Evolutionary conservation across 306 rosid species (phyloP).

Genomic region (Pyrus bretschneideri): DNA sequence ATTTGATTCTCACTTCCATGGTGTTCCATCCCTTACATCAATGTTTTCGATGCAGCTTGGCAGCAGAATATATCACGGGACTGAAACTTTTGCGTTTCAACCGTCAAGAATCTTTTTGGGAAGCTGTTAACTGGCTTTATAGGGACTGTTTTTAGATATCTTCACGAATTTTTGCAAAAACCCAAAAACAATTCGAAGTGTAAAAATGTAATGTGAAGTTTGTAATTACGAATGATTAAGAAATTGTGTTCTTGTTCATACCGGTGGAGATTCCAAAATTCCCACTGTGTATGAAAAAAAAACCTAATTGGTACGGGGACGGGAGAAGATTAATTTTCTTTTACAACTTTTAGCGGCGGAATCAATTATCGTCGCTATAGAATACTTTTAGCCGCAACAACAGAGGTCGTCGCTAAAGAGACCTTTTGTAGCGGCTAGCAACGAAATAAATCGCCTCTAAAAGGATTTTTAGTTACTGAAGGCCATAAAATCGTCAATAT

Average conservation of each 20-base stretch:
- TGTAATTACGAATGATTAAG: not conserved
- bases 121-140: no score
- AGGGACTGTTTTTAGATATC: no score
- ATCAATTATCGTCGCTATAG: no score
- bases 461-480: accelerated
- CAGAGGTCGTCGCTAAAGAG: accelerated
- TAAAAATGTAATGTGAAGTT: not conserved
- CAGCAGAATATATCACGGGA: not conserved
- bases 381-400: no score
- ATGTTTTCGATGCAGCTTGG: not conserved
- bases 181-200: no score
- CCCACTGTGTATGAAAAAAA: not conserved
- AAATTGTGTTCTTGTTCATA: no score
- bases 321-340: accelerated
- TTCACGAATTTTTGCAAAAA: no score
- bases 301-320: not conserved
- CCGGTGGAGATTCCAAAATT: not conserved
- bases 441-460: no score
- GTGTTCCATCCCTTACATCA: not conserved
- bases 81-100: not conserved
- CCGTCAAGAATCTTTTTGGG: not conserved
- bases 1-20: not conserved
- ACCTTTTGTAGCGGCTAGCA: not conserved
- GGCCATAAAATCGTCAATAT: no score
- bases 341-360: not conserved